Base-by-base conservation (phyloP, 768 basidiomycete genomes). In the Lenzites betulinus region DNA sequence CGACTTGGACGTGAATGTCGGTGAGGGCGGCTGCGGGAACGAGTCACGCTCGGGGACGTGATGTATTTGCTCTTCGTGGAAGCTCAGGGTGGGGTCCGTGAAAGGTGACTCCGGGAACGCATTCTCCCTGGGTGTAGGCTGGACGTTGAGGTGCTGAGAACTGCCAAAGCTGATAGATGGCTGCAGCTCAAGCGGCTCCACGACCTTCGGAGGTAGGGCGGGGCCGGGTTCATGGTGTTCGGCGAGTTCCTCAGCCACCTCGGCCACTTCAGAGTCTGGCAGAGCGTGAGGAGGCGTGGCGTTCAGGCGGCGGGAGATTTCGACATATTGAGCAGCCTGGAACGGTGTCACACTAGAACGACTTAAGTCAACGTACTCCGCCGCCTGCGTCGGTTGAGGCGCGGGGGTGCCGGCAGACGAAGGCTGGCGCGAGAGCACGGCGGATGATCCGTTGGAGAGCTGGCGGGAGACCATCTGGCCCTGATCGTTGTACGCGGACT, bases 301-400 rank as follows among this genome's bases (percentile, higher is more conserved):
- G 59, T 83, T 80, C 41, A 92, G 71, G 20, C 76, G 81, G 65
- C 80, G 77, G 6, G 86, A 83, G 56, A 90, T 90, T 66, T 87
- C 89, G 20, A 78, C 82, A 66, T 91, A 91, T 70, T 92, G 90
- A 0, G 78, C 80, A 41, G 87, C 89, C 68, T 92, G 90, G 79
- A 80, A 89, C 0, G 89, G 89, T 3, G 88, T 85, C 2, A 90
- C 82, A 66, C 88, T 89, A 18, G 85, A 84, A 44, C 90, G 80
- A 68, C 74, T 76, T 42, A 92, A 76, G 65, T 91, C 86, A 38
- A 85, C 78, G 57, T 91, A 90, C 60, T 85, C 81, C 12, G 76
- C 67, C 41, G 69, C 67, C 9, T 47, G n/a, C 9, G 50, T 46
- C 50, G 64, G 58, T 13, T 51, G 59, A 13, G 58, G 54, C 28